Evolutionary conservation across 768 basidiomycete genomes (phyloP).

Genomic region (Lactarius akahatsu): DNA sequence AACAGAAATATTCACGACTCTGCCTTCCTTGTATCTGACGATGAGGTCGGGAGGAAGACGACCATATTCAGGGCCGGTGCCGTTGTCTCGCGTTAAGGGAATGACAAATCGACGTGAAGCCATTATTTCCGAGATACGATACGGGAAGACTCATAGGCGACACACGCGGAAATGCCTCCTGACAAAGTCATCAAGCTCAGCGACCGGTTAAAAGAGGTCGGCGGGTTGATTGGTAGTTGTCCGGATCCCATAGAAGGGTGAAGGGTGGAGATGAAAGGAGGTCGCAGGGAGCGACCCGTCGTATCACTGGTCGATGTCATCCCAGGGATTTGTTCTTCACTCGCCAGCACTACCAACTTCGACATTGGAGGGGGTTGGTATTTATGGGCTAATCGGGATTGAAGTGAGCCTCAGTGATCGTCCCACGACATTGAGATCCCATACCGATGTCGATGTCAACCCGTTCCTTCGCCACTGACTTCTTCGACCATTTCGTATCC

Average conservation of each 20-base stretch:
- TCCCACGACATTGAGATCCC: background rate
- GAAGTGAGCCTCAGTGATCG: background rate
- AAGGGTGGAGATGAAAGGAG: background rate
- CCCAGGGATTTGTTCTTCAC: too few species aligned
- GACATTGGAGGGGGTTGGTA: background rate
- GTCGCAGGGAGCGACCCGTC: background rate
- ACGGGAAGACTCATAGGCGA: too few species aligned
- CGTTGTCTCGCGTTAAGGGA: too few species aligned
- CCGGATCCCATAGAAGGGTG: background rate
- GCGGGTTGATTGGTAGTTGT: background rate
- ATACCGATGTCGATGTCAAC: background rate
- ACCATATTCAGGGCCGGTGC: too few species aligned
- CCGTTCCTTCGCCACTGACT: background rate
- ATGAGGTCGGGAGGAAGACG: too few species aligned
- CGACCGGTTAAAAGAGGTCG: background rate
- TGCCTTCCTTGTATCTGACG: background rate
- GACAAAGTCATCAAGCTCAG: too few species aligned
- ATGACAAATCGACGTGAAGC: too few species aligned
- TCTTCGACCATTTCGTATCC: conserved; percentile 63
- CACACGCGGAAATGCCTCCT: too few species aligned
- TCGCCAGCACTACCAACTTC: background rate
- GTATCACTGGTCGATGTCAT: too few species aligned
- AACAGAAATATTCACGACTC: too few species aligned
- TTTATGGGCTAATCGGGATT: background rate
- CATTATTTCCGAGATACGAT: too few species aligned